A percentile compares a stretch with the other conserved stretches of the same genome.
Conservation (phyloP, 2,329 filamentous ascomycete genomes). For the Curvularia sp. region DNA sequence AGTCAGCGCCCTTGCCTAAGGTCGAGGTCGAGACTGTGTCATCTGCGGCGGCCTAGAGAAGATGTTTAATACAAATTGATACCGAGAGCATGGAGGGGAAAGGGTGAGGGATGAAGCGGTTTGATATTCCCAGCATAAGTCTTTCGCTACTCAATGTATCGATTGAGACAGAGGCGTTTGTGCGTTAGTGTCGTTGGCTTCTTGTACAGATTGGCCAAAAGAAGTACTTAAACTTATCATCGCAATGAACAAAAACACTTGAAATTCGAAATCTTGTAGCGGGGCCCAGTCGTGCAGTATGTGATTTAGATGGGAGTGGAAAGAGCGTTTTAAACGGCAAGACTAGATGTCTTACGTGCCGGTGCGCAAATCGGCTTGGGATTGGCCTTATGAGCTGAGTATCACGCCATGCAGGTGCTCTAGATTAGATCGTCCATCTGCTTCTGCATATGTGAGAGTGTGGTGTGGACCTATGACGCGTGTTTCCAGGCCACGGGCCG, state of each 20-base stretch:
- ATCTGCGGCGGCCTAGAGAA: constrained; percentile 41
- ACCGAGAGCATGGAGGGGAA: constrained; percentile 13
- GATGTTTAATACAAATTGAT: constrained; percentile 34
- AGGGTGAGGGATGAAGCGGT: not conserved
- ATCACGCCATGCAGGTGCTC: constrained; percentile 35
- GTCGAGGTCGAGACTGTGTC: constrained; percentile 65
- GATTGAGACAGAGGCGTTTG: constrained; percentile 20
- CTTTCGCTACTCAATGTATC: constrained; percentile 19
- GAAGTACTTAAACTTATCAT: constrained; percentile 11
- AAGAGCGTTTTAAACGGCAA: not conserved
- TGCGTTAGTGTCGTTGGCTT: constrained; percentile 18
- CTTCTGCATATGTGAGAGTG: constrained; percentile 4
- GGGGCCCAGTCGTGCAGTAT: not conserved
- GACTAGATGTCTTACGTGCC: not conserved
- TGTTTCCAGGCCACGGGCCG: not conserved
- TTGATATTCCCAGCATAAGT: constrained; percentile 11
- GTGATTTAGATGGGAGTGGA: not conserved
- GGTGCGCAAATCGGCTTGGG: constrained; percentile 3
- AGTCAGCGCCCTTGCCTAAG: constrained; percentile 71
- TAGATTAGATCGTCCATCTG: constrained; percentile 6
- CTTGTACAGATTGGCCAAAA: constrained; percentile 14
- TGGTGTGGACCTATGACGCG: not conserved
- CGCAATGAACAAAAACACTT: constrained; percentile 18
- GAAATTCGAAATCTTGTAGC: not conserved
- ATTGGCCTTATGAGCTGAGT: constrained; percentile 30